Conservation (phyloP, 306 rosid genomes). For the Quercus bicolor region DNA sequence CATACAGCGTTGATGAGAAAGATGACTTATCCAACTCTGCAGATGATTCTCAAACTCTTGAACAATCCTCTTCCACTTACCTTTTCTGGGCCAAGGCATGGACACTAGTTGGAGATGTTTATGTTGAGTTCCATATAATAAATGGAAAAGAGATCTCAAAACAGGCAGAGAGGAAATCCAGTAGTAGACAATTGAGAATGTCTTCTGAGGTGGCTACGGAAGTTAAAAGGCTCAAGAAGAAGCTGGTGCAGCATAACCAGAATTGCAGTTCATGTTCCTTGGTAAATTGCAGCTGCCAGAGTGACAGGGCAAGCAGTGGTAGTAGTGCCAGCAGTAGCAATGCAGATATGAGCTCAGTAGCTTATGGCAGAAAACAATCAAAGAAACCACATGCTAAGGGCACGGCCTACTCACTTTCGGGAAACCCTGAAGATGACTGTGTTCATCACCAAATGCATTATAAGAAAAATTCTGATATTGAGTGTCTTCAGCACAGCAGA, state of each 20-base stretch:
- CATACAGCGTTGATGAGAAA: constrained; percentile 28
- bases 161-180: constrained; percentile 47
- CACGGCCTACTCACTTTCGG: constrained; percentile 34
- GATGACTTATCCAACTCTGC: constrained; percentile 35
- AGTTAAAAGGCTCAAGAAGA: constrained; percentile 92
- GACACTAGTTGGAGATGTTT: constrained; percentile 85
- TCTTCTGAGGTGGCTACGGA: constrained; percentile 91
- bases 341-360: constrained; percentile 29
- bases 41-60: constrained; percentile 37
- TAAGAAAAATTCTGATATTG: constrained; percentile 28
- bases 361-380: constrained; percentile 59
- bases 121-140: constrained; percentile 61
- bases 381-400: constrained; percentile 47
- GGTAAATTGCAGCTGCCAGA: constrained; percentile 94
- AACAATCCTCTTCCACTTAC: constrained; percentile 66
- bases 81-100: constrained; percentile 97
- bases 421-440: constrained; percentile 39
- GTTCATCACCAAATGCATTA: constrained; percentile 29
- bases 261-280: constrained; percentile 82
- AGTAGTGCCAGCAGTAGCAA: constrained; percentile 88
- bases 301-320: constrained; percentile 97
- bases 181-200: constrained; percentile 65
- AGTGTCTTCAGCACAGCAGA: constrained; percentile 28
- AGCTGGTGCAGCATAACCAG: constrained; percentile 61
- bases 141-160: constrained; percentile 46